phyloP scores from a whole-genome alignment of 2,329 filamentous ascomycete genomes.

The Monilinia polystroma region DNA sequence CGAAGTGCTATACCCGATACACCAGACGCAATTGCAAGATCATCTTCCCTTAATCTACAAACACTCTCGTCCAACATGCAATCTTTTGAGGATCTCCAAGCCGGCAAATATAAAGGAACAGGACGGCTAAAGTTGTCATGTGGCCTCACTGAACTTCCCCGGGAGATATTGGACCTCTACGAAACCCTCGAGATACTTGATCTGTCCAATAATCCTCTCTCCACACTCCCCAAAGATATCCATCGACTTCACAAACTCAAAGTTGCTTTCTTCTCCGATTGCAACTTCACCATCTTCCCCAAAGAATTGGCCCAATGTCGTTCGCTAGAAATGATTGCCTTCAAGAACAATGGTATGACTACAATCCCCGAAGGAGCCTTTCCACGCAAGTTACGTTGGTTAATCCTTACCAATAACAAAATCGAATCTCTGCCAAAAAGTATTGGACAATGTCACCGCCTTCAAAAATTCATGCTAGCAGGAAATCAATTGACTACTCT shows the following conservation, averaged over 20 bases:
- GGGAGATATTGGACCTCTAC: conserved; percentile 45
- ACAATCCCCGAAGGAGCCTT: conserved; percentile 45
- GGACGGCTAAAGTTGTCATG: conserved; percentile 36
- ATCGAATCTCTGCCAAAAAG: conserved; percentile 44
- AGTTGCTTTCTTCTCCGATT: conserved; percentile 49
- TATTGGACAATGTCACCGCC: conserved; percentile 45
- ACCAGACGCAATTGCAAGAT: not conserved
- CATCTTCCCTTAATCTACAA: not conserved
- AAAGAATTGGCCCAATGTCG: conserved; percentile 45
- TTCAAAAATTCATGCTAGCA: conserved; percentile 52
- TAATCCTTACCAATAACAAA: conserved; percentile 50
- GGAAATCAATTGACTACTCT: conserved; percentile 46
- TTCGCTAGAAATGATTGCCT: conserved; percentile 50
- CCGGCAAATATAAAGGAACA: conserved; percentile 34
- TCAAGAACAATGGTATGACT: conserved; percentile 49
- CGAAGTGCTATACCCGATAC: not conserved
- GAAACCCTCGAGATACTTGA: conserved; percentile 48
- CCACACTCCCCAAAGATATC: conserved; percentile 45
- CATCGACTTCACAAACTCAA: conserved; percentile 46
- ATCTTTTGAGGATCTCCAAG: conserved; percentile 30
- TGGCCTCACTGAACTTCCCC: conserved; percentile 41
- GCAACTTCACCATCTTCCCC: conserved; percentile 47
- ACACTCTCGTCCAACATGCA: conserved; percentile 28
- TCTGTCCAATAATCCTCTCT: conserved; percentile 48
- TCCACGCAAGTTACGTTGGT: conserved; percentile 47